These are phyloP conservation scores for Solanum virginianum DNA, from an alignment of 257 asterid genomes.

Conservation along the genomic window DNA sequence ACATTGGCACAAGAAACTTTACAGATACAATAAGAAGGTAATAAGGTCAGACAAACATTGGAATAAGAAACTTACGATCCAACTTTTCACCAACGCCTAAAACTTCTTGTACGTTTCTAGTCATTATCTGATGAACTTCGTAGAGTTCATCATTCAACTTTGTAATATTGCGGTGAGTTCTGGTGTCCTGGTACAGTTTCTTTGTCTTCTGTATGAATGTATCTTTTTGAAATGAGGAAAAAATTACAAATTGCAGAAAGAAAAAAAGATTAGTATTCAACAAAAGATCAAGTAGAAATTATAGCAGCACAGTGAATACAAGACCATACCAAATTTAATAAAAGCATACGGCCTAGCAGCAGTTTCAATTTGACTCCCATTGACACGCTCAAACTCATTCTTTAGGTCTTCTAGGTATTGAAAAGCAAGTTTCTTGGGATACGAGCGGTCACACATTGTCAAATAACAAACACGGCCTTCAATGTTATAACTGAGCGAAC, in stretches of 20 bases:
- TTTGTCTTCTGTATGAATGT: constrained; percentile 88
- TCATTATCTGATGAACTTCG: constrained; percentile 99
- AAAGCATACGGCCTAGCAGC: constrained; percentile 99
- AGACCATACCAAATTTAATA: constrained; percentile 71
- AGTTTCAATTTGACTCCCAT: constrained; percentile 86
- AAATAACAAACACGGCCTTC: constrained; percentile 94
- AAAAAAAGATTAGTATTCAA: neutral
- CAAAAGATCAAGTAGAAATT: neutral
- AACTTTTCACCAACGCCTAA: constrained; percentile 98
- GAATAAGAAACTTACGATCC: constrained; percentile 61
- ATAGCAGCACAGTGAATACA: neutral
- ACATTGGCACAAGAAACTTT: neutral
- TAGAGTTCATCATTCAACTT: constrained; percentile 97
- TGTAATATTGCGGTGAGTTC: constrained; percentile 77
- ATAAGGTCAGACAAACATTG: neutral
- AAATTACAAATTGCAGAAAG: constrained; percentile 4
- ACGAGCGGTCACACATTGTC: constrained; percentile 94
- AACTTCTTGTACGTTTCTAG: constrained; percentile 98
- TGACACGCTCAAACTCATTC: constrained; percentile 84
- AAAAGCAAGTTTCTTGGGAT: constrained; percentile 90
- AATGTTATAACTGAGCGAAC: constrained; percentile 53
- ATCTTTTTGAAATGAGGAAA: constrained; percentile 25
- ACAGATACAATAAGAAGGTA: neutral
- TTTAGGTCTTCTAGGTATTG: constrained; percentile 94
- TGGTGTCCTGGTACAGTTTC: constrained; percentile 91